Evolutionary conservation across 1,284 basidiomycete genomes (phyloP).

Genomic region (Cryptococcus jaspeensis): DNA sequence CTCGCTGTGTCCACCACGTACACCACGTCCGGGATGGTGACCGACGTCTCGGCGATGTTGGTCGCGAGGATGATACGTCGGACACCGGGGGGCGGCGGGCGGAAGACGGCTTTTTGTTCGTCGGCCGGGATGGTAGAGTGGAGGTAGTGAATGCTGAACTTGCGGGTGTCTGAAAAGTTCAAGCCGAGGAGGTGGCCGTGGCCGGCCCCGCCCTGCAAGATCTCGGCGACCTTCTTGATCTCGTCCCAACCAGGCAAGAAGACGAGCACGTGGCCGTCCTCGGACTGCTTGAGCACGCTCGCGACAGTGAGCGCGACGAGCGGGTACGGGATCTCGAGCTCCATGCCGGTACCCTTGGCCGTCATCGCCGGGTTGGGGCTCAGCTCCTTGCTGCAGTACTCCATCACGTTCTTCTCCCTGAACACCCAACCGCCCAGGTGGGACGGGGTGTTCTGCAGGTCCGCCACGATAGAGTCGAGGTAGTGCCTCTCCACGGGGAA

Average conservation of each 20-base stretch:
- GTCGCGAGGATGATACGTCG: constrained; percentile 88
- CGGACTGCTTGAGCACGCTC: constrained; percentile 70
- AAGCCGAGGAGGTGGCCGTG: constrained; percentile 60
- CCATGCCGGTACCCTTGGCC: constrained; percentile 47
- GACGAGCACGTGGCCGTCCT: constrained; percentile 86
- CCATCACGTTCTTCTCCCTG: constrained; percentile 65
- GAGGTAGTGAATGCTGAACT: constrained; percentile 78
- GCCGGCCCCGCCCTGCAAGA: constrained; percentile 56
- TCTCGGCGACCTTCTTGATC: constrained; percentile 74
- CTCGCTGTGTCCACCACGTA: constrained; percentile 89
- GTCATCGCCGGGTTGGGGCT: constrained; percentile 46
- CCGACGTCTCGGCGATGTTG: constrained; percentile 94
- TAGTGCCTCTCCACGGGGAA: constrained; percentile 82
- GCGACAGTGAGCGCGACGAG: constrained; percentile 80
- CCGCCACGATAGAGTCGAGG: constrained; percentile 72
- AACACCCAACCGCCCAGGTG: constrained; percentile 65
- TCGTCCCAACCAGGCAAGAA: constrained; percentile 70
- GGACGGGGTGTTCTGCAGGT: constrained; percentile 53
- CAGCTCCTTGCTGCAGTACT: constrained; percentile 76
- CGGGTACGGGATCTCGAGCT: constrained; percentile 78
- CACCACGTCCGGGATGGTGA: constrained; percentile 95
- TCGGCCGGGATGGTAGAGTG: constrained; percentile 87
- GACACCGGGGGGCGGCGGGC: constrained; percentile 70
- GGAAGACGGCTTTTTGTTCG: constrained; percentile 89
- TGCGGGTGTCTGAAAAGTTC: constrained; percentile 61